Conservation (phyloP, 2,329 filamentous ascomycete genomes). For the Canariomyces notabilis region DNA sequence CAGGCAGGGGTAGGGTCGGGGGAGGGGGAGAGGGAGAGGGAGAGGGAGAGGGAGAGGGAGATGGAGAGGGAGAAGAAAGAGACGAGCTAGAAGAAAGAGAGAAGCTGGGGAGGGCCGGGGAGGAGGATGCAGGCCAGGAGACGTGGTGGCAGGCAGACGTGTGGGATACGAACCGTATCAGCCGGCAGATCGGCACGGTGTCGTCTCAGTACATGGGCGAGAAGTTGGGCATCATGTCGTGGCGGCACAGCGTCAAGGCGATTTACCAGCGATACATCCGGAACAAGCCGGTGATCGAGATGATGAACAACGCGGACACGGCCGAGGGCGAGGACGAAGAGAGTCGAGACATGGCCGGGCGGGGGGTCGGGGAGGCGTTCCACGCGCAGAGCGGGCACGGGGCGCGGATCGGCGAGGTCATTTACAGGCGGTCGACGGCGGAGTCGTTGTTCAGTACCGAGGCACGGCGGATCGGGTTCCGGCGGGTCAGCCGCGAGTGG, state of each 20-base stretch:
- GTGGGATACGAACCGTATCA: constrained; percentile 10
- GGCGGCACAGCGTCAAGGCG: constrained; percentile 5
- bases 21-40: background rate
- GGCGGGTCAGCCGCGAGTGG: constrained; percentile 15
- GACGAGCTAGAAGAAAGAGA: no score
- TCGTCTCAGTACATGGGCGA: constrained; percentile 6
- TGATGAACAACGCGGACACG: background rate
- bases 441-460: constrained; percentile 5
- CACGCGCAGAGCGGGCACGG: constrained; percentile 13
- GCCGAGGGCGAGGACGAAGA: background rate
- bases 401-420: constrained; percentile 10
- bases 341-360: background rate
- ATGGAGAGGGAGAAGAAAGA: no score
- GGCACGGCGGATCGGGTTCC: constrained; percentile 11
- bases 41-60: no score
- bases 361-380: constrained; percentile 1
- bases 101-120: no score
- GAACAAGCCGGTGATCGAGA: background rate
- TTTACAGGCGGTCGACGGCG: constrained; percentile 11
- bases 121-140: background rate
- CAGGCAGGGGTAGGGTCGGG: background rate
- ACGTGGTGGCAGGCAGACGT: background rate
- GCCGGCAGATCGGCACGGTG: constrained; percentile 6
- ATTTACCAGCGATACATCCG: constrained; percentile 12
- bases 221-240: constrained; percentile 7